Conservation (phyloP, 2,329 filamentous ascomycete species). For the Xylogone sp. region DNA sequence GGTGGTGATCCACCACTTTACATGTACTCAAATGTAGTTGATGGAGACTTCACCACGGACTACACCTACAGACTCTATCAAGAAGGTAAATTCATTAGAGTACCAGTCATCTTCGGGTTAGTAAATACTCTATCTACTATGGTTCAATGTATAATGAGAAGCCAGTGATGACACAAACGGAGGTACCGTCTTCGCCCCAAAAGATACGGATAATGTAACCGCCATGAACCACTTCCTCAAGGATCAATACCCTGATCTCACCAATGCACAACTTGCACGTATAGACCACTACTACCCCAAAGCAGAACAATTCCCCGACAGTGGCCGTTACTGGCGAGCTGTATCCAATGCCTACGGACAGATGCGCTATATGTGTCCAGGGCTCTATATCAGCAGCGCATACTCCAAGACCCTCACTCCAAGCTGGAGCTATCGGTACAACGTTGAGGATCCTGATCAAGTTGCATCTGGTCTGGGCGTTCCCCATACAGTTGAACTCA, state of each 20-base stretch:
- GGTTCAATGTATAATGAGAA: background rate
- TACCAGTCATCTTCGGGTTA: conserved; percentile 47
- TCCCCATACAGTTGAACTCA: conserved; percentile 62
- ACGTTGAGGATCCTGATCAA: conserved; percentile 56
- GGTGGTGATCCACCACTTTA: conserved; percentile 37
- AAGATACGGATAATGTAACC: conserved; percentile 38
- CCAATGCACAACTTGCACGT: conserved; percentile 40
- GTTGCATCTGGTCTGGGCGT: conserved; percentile 56
- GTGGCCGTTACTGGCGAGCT: conserved; percentile 55
- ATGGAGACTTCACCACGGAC: conserved; percentile 48
- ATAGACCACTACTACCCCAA: conserved; percentile 54
- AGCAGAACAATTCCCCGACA: conserved; percentile 37
- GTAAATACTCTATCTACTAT: background rate
- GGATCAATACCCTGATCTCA: conserved; percentile 55
- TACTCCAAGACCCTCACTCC: conserved; percentile 18
- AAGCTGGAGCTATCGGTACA: conserved; percentile 61
- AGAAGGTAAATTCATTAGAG: conserved; percentile 46
- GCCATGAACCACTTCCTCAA: conserved; percentile 53
- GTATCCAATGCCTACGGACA: conserved; percentile 58
- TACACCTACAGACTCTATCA: conserved; percentile 45
- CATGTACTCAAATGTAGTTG: conserved; percentile 52
- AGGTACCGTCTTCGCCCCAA: conserved; percentile 58
- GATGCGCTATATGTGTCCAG: conserved; percentile 62
- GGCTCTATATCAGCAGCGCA: conserved; percentile 42
- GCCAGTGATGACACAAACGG: conserved; percentile 57